Conservation (phyloP, 805 yeast genomes). For the Yamadazyma olivae region DNA sequence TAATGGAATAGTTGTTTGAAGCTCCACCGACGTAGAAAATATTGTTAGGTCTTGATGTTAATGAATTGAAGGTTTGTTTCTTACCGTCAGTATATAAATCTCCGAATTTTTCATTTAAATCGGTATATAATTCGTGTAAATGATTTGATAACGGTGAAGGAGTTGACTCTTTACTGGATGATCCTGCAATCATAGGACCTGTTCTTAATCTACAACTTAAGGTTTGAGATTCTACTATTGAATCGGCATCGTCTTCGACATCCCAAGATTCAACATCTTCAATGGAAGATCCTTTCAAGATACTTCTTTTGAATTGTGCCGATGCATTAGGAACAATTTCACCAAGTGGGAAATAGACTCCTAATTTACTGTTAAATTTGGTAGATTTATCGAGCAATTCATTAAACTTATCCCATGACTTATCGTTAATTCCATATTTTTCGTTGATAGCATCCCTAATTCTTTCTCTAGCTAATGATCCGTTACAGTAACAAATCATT, state of each 20-base stretch:
- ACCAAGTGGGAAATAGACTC: conserved; percentile 84
- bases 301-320: conserved; percentile 58
- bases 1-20: conserved; percentile 66
- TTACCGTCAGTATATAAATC: conserved; percentile 49
- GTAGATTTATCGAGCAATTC: conserved; percentile 43
- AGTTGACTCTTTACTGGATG: conserved; percentile 11
- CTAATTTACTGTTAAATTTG: conserved; percentile 49
- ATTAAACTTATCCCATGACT: conserved; percentile 63
- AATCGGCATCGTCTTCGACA: conserved; percentile 61
- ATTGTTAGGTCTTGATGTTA: conserved; percentile 58
- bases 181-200: conserved; percentile 64
- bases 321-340: conserved; percentile 85
- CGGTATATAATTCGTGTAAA: conserved; percentile 21
- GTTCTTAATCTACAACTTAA: conserved; percentile 77
- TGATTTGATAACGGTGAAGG: conserved; percentile 13
- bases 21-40: conserved; percentile 89
- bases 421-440: conserved; percentile 29
- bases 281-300: conserved; percentile 29
- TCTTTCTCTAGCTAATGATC: conserved; percentile 80
- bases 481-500: conserved; percentile 92
- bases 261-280: conserved; percentile 35
- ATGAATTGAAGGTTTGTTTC: conserved; percentile 39
- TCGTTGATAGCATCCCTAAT: conserved; percentile 62
- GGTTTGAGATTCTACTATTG: conserved; percentile 86
- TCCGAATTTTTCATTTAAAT: conserved; percentile 33